A percentile compares a stretch with the other conserved stretches of the same genome.
These are phyloP conservation scores for Xylaria cubensis DNA, from an alignment of 495 filamentous ascomycete species.

Conservation along the genomic window DNA sequence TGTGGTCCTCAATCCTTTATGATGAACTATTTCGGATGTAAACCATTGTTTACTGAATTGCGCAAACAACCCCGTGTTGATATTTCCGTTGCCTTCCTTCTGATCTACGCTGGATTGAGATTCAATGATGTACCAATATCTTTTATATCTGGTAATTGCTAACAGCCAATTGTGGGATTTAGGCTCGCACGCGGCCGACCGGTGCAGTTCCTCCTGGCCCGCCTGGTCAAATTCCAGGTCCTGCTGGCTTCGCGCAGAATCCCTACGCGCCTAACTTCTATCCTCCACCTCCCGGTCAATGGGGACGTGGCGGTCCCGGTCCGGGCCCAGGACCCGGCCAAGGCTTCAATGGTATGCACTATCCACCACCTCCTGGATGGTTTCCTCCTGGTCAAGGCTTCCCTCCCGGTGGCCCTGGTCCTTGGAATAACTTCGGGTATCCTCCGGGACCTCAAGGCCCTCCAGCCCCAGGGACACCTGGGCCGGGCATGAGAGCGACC, in stretches of 20 bases:
- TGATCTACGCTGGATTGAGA: conserved; percentile 58
- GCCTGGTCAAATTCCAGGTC: conserved; percentile 49
- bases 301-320: conserved; percentile 62
- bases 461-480: conserved; percentile 44
- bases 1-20: conserved; percentile 46
- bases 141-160: conserved; percentile 20
- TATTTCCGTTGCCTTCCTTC: conserved; percentile 99
- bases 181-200: conserved; percentile 51
- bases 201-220: conserved; percentile 42
- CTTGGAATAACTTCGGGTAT: conserved; percentile 58
- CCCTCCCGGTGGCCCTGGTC: conserved; percentile 66
- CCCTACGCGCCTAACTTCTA: conserved; percentile 53
- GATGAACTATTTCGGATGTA: conserved; percentile 91
- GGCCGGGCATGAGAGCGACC: conserved; percentile 45
- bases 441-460: conserved; percentile 51
- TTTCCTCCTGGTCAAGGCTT: conserved; percentile 85
- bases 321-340: conserved; percentile 45
- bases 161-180: neutral
- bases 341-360: conserved; percentile 54
- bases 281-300: conserved; percentile 59
- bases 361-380: conserved; percentile 75
- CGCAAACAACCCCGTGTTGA: conserved; percentile 90
- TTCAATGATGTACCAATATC: conserved; percentile 33
- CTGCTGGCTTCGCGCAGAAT: conserved; percentile 62
- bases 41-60: conserved; percentile 77